Evolutionary conservation across 768 basidiomycete species (phyloP).

Genomic region (Cystobasidium onofrii): DNA sequence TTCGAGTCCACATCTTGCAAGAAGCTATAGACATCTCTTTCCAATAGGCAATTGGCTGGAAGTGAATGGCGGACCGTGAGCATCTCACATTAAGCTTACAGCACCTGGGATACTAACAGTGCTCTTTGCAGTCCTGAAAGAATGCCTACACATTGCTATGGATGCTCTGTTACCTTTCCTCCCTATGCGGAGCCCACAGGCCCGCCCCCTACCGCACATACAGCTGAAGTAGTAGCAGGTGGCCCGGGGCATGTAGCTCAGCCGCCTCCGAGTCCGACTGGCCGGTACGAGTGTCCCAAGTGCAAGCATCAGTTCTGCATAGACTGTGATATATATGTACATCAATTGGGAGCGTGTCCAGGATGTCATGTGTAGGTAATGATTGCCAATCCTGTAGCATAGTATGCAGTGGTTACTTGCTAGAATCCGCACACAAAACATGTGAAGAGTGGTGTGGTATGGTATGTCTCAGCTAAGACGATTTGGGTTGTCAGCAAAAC

Average conservation of each 20-base stretch:
- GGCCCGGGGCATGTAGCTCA: not conserved
- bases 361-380: conserved; percentile 44
- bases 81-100: conserved; percentile 37
- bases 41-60: conserved; percentile 69
- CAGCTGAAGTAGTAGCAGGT: conserved; percentile 19
- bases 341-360: conserved; percentile 90
- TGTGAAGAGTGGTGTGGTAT: too few species aligned
- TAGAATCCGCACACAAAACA: too few species aligned
- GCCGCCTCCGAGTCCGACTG: conserved; percentile 55
- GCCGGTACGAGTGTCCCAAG: conserved; percentile 80
- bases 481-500: too few species aligned
- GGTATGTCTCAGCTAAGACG: too few species aligned
- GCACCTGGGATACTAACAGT: not conserved
- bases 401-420: not conserved
- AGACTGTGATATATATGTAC: conserved; percentile 93
- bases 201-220: conserved; percentile 45
- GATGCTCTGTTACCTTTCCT: conserved; percentile 66
- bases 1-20: conserved; percentile 88
- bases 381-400: not conserved
- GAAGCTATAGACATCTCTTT: conserved; percentile 92
- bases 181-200: conserved; percentile 44
- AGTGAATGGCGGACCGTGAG: conserved; percentile 55
- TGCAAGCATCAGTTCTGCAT: conserved; percentile 82
- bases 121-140: not conserved
- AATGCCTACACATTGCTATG: conserved; percentile 55